Conservation (phyloP, 2,329 filamentous ascomycete species). For the Aspergillus versicolor region DNA sequence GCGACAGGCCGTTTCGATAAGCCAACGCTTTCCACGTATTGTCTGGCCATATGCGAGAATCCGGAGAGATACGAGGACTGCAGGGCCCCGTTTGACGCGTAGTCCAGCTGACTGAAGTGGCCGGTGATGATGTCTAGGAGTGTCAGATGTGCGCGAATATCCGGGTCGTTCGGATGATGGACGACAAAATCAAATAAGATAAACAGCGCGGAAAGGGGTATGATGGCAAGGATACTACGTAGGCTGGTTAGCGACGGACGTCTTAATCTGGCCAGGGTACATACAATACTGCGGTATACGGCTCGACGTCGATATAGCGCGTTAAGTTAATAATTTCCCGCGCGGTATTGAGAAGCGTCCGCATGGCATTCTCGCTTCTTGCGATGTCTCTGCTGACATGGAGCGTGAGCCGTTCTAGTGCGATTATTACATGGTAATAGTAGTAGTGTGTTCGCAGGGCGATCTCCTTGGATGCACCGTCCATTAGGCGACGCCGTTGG, state of each 20-base stretch:
- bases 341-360: slow-evolving; percentile 31
- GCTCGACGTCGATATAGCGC: not conserved
- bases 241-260: too few relatives aligned
- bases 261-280: not conserved
- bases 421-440: slow-evolving; percentile 34
- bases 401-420: slow-evolving; percentile 31
- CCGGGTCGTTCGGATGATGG: slow-evolving; percentile 36
- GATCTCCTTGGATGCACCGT: slow-evolving; percentile 19
- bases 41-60: slow-evolving; percentile 44
- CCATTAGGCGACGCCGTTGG: not conserved
- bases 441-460: slow-evolving; percentile 28
- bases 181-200: slow-evolving; percentile 46
- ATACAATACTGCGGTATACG: slow-evolving; percentile 37
- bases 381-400: slow-evolving; percentile 17
- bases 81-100: slow-evolving; percentile 36
- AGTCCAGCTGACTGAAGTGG: slow-evolving; percentile 45
- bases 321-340: slow-evolving; percentile 30
- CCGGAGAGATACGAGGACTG: slow-evolving; percentile 40
- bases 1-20: too few relatives aligned
- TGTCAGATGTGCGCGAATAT: slow-evolving; percentile 39
- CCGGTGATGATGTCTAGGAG: slow-evolving; percentile 44
- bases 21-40: slow-evolving; percentile 22
- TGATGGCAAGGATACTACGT: slow-evolving; percentile 28
- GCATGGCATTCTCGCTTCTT: slow-evolving; percentile 17
- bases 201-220: slow-evolving; percentile 41